Conservation (phyloP, 495 filamentous ascomycete genomes). For the Rostrohypoxylon terebratum region DNA sequence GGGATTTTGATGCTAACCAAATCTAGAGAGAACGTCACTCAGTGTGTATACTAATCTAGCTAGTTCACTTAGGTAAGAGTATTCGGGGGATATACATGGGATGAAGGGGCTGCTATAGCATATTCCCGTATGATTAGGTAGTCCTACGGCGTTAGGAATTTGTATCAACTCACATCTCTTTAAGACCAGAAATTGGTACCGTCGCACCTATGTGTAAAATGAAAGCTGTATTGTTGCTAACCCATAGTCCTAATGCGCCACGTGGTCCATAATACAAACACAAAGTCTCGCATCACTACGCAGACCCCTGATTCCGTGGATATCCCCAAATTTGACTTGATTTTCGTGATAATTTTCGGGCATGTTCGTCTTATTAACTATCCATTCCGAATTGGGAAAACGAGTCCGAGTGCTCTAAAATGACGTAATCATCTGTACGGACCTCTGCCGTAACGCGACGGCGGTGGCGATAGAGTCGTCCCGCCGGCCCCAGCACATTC, state of each 20-base stretch:
- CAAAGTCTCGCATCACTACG: constrained; percentile 7
- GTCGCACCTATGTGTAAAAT: not conserved
- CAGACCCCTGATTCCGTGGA: constrained; percentile 11
- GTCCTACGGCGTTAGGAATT: not conserved
- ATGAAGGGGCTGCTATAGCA: not conserved
- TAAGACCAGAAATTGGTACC: not conserved
- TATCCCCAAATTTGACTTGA: not conserved
- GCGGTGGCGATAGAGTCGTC: not conserved
- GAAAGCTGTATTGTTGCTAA: constrained; percentile 7
- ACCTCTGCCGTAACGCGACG: constrained; percentile 1
- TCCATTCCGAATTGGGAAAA: constrained; percentile 42
- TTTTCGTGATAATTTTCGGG: constrained; percentile 14
- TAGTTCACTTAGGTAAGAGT: not conserved
- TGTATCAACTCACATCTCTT: constrained; percentile 5
- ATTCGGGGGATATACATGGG: not conserved
- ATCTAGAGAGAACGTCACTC: constrained; percentile 50
- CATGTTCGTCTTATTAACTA: constrained; percentile 45
- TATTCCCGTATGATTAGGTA: not conserved
- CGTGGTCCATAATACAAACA: constrained; percentile 17
- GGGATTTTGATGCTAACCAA: constrained; percentile 57
- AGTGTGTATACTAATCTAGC: constrained; percentile 47
- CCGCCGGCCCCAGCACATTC: not conserved
- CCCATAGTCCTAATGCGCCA: not conserved
- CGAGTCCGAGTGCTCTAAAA: constrained; percentile 32
- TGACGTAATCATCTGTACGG: constrained; percentile 17